Base-by-base conservation (phyloP, 202 grass and related monocot species). In the Zoysia matrella region DNA sequence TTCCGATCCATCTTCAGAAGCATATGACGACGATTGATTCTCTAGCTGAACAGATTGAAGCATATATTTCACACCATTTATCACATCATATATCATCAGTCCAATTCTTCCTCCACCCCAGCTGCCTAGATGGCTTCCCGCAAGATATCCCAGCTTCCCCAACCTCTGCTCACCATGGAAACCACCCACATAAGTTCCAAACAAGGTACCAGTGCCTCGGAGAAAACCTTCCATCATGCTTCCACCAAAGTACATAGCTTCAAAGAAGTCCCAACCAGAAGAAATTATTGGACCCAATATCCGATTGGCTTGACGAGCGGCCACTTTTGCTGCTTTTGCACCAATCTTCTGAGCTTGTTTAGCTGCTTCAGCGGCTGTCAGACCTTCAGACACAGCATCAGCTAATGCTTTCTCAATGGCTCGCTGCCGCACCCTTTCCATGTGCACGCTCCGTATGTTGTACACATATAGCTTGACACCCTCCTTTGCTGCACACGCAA, bases 261-360 rank as follows among this genome's bases (percentile, higher is more conserved):
- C 96, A 72, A 99, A 96, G 85, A 99, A 96, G 82, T 99, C 96
- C 96, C 96, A 99, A 11, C 96, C 89, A 47, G 85, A 99, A 54
- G 96, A 99, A 74, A 96, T 85, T 55, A 99, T 86, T 6, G 96
- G 96, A 56, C 96, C 96, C 41, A 99, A 55, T 61, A 96, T 99
- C 39, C 96, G 84, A 63, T 94, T 96, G 16, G 96, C 93, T 86
- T 99, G 96, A 64, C 89, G 91, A 56, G 91, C 80, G 1, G 96
- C 96, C 63, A 90, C n/a, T 80, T 99, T 99, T 8, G 87, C 91
- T 1, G 93, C 89, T 78, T 96, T 99, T 67, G 90, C 52, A 55
- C 96, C 91, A 41, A 90, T 47, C 62, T 93, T 96, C 65, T 96
- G 96, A 53, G 96, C 96, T 73, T 87, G 89, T 74, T 99, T 96